These are phyloP conservation scores for Gastrolobium bilobum DNA, from an alignment of 306 rosid genomes.

Conservation along the genomic window DNA sequence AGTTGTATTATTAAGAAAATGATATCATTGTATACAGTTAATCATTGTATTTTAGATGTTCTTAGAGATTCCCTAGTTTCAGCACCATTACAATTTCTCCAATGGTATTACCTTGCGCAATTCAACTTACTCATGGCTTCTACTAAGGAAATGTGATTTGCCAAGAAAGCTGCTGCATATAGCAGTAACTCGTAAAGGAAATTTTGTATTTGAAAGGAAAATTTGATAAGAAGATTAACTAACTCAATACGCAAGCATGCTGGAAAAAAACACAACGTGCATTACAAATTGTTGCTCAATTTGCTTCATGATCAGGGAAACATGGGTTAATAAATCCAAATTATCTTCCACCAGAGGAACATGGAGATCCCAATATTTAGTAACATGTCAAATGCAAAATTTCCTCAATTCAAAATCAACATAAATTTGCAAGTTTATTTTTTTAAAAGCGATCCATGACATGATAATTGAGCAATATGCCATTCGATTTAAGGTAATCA, in stretches of 20 bases:
- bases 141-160: slow-evolving; percentile 7
- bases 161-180: slow-evolving; percentile 16
- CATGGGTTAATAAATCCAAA: slow-evolving; percentile 10
- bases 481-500: neutral
- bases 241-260: neutral
- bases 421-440: slow-evolving; percentile 13
- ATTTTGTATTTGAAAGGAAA: slow-evolving; percentile 10
- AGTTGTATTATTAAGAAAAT: slow-evolving; percentile 16
- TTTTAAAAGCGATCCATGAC: neutral
- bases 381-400: neutral
- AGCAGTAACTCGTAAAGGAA: neutral
- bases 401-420: slow-evolving; percentile 28
- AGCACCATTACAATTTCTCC: slow-evolving; percentile 6
- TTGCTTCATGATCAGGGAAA: slow-evolving; percentile 7
- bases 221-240: neutral
- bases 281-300: neutral
- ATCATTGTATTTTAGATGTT: slow-evolving; percentile 22
- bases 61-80: neutral
- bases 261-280: neutral
- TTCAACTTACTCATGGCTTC: slow-evolving; percentile 4
- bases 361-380: slow-evolving; percentile 9
- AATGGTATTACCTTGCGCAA: slow-evolving; percentile 20
- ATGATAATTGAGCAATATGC: neutral
- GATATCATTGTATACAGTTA: slow-evolving; percentile 8
- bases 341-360: slow-evolving; percentile 6